Evolutionary conservation across 257 asterid species (phyloP), one percentile per base, ranked within the genome.

Genomic region (Solanum chiquidenum): DNA sequence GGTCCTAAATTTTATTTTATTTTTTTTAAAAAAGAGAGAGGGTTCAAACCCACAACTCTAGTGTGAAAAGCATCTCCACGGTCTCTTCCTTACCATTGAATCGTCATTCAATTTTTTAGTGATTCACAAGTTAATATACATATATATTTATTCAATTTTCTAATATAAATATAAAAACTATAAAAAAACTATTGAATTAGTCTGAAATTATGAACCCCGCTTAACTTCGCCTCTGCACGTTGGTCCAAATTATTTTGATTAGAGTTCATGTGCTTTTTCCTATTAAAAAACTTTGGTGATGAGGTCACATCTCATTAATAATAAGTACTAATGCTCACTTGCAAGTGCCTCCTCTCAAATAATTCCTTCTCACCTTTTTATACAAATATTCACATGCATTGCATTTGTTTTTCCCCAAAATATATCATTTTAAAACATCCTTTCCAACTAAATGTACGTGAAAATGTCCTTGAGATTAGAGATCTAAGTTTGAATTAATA

Each of bases 401-500:
- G 75, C 68, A 69, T 69, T 89, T 83, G 84, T 64, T 86, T 84
- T 89, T 33, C 10, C 58, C 83, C 79, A 23, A 71, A 86, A 84
- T 20, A 40, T 52, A 69, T 69, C 82, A 86, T 71, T 89, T 71
- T 72, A 71, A 34, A 20, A 72, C 31, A 8, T 42, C 64, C 69
- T 21, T 83, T 79, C 86, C 76, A 88, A 29, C 69, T 85, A 38
- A 46, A 34, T 86, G 87, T 88, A 88, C 88, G 64, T 88, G 46
- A 86, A 34, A 49, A 21, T 62, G 83, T 76, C 90, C 90, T 76
- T 55, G 89, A 86, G 74, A 74, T 85, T 84, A n/a, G 89, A 83
- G 89, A 83, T 86, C 79, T 86, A 35, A 62, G 76, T 62, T 73
- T 64, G 86, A 58, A 77, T 42, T 35, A 75, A 21, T 35, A 73